Evolutionary conservation across 208 protist species (phyloP).

Genomic region (Leishmania mexicana): DNA sequence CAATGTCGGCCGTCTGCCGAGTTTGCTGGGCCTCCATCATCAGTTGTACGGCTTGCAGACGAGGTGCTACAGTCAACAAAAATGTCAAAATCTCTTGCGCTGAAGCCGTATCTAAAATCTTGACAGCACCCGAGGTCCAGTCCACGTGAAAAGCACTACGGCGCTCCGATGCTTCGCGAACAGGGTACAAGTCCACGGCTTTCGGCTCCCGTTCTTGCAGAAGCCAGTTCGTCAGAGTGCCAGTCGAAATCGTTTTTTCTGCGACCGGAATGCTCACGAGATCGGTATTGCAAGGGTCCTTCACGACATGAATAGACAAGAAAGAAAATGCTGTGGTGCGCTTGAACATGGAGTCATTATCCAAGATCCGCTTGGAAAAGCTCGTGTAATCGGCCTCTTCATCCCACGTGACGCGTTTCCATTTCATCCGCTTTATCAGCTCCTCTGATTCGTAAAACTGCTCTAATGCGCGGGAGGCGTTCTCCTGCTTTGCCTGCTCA

Average conservation of each 20-base stretch:
- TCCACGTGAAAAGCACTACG: slow-evolving; percentile 81
- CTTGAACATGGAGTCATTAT: slow-evolving; percentile 89
- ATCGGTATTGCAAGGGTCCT: slow-evolving; percentile 58
- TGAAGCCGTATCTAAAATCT: slow-evolving; percentile 87
- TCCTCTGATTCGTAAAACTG: slow-evolving; percentile 93
- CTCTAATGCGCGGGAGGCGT: slow-evolving; percentile 47
- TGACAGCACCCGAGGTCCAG: slow-evolving; percentile 85
- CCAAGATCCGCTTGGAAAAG: slow-evolving; percentile 85
- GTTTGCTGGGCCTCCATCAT: slow-evolving; percentile 88
- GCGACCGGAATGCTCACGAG: slow-evolving; percentile 49
- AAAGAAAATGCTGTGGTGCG: slow-evolving; percentile 87
- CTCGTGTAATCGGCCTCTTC: slow-evolving; percentile 84
- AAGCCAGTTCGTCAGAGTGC: slow-evolving; percentile 78
- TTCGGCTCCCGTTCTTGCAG: slow-evolving; percentile 75
- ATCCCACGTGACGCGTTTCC: slow-evolving; percentile 93
- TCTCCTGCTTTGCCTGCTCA: neutral
- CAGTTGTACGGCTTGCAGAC: slow-evolving; percentile 89
- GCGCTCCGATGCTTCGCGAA: slow-evolving; percentile 19
- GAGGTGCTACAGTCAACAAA: slow-evolving; percentile 77
- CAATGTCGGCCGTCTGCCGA: slow-evolving; percentile 58
- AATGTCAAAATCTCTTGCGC: slow-evolving; percentile 90
- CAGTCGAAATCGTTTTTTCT: slow-evolving; percentile 52
- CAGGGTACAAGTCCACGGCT: slow-evolving; percentile 54
- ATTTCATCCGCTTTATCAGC: slow-evolving; percentile 91
- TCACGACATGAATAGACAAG: slow-evolving; percentile 84